Conservation (phyloP, 1,139 yeast species). For the Yamadazyma membranifaciens region DNA sequence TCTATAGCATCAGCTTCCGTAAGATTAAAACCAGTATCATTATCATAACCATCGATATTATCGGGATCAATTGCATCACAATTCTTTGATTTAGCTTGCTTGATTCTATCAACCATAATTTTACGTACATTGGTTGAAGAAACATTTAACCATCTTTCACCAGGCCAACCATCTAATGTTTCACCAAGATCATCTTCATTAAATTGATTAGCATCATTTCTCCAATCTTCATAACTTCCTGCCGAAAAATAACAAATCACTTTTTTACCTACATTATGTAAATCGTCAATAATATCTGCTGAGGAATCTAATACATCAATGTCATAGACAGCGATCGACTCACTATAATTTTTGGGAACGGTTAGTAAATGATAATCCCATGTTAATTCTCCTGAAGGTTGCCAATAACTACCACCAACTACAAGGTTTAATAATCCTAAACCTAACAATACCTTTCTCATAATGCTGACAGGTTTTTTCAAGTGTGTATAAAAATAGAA, state of each 20-base stretch:
- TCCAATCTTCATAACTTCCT: slow-evolving; percentile 24
- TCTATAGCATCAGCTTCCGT: slow-evolving; percentile 18
- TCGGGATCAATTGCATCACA: slow-evolving; percentile 26
- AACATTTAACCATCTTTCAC: slow-evolving; percentile 22
- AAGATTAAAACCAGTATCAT: slow-evolving; percentile 19
- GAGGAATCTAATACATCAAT: slow-evolving; percentile 20
- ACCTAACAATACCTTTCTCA: no score
- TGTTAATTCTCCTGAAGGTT: slow-evolving; percentile 6
- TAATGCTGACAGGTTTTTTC: no score
- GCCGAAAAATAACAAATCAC: slow-evolving; percentile 27
- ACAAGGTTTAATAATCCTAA: background rate
- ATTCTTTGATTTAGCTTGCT: slow-evolving; percentile 16
- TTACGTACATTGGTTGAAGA: slow-evolving; percentile 15
- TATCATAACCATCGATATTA: slow-evolving; percentile 22
- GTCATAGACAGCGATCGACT: slow-evolving; percentile 9
- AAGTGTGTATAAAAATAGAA: no score
- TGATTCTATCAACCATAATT: slow-evolving; percentile 18
- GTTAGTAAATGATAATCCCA: slow-evolving; percentile 17
- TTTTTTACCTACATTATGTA: slow-evolving; percentile 16
- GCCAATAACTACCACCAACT: slow-evolving; percentile 1
- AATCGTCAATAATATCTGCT: slow-evolving; percentile 9
- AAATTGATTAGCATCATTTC: slow-evolving; percentile 17
- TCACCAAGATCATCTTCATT: slow-evolving; percentile 17
- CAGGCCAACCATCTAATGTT: slow-evolving; percentile 22
- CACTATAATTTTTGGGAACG: slow-evolving; percentile 3